Conservation (phyloP, 164 flowering plant species). For the Magnolia kwangsiensis region DNA sequence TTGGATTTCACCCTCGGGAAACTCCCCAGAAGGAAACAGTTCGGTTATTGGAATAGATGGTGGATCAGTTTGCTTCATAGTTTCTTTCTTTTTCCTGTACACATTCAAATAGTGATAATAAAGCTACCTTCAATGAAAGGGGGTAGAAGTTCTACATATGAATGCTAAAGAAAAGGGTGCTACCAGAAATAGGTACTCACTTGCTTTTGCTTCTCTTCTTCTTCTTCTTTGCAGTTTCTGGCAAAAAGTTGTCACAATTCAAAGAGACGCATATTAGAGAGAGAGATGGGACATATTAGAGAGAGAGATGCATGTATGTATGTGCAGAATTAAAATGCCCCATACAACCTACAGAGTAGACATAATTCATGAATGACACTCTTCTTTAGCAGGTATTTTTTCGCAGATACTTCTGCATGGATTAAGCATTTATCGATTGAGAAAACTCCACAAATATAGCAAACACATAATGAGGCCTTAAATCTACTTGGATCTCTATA, state of each 20-base stretch:
- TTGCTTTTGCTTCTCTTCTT: slow-evolving; percentile 94
- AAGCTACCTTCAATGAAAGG: slow-evolving; percentile 6
- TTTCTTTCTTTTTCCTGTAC: slow-evolving; percentile 87
- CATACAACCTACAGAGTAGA: background rate
- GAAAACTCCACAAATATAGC: background rate
- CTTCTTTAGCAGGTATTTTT: background rate
- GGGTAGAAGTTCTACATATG: background rate
- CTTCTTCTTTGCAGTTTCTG: slow-evolving; percentile 85
- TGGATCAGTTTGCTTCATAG: slow-evolving; percentile 79
- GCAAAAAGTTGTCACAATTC: slow-evolving; percentile 7
- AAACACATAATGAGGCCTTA: background rate
- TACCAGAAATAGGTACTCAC: slow-evolving; percentile 38
- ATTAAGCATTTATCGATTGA: background rate
- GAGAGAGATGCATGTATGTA: background rate
- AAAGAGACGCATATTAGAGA: background rate
- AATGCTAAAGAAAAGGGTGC: background rate
- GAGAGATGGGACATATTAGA: background rate
- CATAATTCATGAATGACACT: background rate
- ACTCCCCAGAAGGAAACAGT: slow-evolving; percentile 88
- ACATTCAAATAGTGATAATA: background rate
- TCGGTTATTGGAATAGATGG: slow-evolving; percentile 82
- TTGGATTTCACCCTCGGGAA: slow-evolving; percentile 98
- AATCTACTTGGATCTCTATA: background rate
- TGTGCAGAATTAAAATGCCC: background rate
- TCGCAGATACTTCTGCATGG: background rate